A percentile compares a stretch with the other conserved stretches of the same genome.
phyloP scores from a whole-genome alignment of 371 early-diverging fungal genomes.

The Mucor sp. region DNA sequence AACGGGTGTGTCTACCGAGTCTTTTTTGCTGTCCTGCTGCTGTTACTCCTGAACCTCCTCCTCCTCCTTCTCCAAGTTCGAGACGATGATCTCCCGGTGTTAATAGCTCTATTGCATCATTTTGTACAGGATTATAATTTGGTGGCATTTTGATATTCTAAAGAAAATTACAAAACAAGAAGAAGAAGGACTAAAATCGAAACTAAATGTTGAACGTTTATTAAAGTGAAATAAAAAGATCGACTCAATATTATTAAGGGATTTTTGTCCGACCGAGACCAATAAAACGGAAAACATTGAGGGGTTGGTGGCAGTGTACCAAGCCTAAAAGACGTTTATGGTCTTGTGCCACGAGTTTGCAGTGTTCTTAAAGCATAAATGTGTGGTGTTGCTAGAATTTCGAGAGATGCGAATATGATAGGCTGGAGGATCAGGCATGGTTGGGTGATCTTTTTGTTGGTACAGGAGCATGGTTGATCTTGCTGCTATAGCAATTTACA shows the following conservation, averaged over 20 bases:
- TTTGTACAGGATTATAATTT: constrained; percentile 14
- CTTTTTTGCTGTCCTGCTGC: not conserved
- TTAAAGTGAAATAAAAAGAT: not conserved
- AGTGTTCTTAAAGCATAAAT: not conserved
- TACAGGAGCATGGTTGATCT: too few species aligned
- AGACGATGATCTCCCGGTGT: constrained; percentile 12
- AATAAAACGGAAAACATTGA: not conserved
- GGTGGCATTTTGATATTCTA: constrained; percentile 15
- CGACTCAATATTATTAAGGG: not conserved
- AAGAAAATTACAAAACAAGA: not conserved
- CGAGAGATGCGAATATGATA: not conserved
- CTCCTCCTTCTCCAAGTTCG: not conserved
- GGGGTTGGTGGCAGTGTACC: not conserved
- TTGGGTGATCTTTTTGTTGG: too few species aligned
- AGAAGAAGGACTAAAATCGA: not conserved
- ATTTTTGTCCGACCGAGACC: constrained; percentile 1
- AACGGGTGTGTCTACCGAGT: constrained; percentile 22
- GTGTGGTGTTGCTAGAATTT: not conserved
- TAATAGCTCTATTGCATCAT: constrained; percentile 24
- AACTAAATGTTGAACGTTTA: not conserved
- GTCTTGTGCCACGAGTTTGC: not conserved
- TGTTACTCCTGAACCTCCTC: not conserved
- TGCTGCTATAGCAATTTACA: too few species aligned
- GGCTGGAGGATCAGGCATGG: not conserved
- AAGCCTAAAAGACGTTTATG: not conserved